Evolutionary conservation across 352 stramenopile genomes (phyloP), one percentile per base, ranked within the genome.

Genomic region (Chrysophaeum taylorii): DNA sequence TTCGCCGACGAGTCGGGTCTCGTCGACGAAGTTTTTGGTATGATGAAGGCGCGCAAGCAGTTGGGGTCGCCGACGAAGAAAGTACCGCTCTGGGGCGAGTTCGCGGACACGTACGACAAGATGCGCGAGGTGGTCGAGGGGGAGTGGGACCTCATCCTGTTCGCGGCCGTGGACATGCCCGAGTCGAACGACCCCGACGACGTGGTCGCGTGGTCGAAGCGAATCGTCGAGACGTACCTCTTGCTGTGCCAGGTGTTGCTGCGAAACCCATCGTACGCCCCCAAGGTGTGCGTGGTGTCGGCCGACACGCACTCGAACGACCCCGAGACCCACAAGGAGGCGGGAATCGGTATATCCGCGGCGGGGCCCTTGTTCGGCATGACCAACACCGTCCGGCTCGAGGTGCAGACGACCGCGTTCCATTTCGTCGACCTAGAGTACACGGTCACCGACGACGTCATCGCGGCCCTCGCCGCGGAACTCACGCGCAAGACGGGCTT

Each of bases 361-460:
- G 14, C 57, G 33, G 18, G 5, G 18, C 35, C 27, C 35, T 25
- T 66, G 1, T 66, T 66, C 35, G 57, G 57, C 57, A 66, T 66
- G 57, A 38, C 14, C 33, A 66, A 66, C 36, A 66, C 57, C 12
- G 4, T 27, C 35, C 31, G 57, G 16, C 18, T 66, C 9, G 57
- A 66, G 57, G 16, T 9, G 7, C 2, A 31, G 33, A 1, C 35
- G 12, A 66, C 57, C 23, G 33, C 57, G 2, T 38, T 66, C 36
- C 57, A 66, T 25, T 66, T 45, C 57, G 35, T 66, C 33, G 57
- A 66, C 57, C 2, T 23, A 5, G 57, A 66, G 4, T 66, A n/a
- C 21, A 33, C 7, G 18, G 57, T 66, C 12, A 33, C 9, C 2
- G 5, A 16, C n/a, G 35, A 45, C 16, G 35, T 33, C 31, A 36